phyloP scores from a whole-genome alignment of 176 grass and related monocot species.

The Oryza nivara region DNA sequence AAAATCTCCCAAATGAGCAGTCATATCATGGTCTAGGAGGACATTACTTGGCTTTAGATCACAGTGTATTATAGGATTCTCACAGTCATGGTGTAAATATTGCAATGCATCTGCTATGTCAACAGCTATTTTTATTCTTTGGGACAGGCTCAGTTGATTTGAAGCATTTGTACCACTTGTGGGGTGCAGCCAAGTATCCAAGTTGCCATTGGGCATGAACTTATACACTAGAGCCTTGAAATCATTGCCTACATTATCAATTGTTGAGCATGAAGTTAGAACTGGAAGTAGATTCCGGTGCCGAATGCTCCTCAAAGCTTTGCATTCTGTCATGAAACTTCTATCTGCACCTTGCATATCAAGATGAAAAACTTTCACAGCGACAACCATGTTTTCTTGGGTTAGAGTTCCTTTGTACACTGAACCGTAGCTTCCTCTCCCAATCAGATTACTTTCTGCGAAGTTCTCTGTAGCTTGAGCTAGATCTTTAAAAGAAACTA shows the following conservation, averaged over 20 bases:
- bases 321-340: constrained; percentile 69
- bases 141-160: neutral
- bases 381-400: constrained; percentile 40
- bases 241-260: constrained; percentile 49
- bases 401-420: constrained; percentile 26
- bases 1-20: constrained; percentile 9
- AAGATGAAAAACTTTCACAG: constrained; percentile 64
- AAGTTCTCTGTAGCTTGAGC: too few species aligned
- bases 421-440: too few species aligned
- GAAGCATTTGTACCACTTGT: neutral
- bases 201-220: constrained; percentile 54
- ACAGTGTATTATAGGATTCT: constrained; percentile 40
- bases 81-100: constrained; percentile 47
- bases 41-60: constrained; percentile 51
- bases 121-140: constrained; percentile 41
- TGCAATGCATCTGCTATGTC: constrained; percentile 45
- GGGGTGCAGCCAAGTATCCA: constrained; percentile 58
- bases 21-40: constrained; percentile 50
- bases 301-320: constrained; percentile 50
- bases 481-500: neutral
- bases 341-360: constrained; percentile 44
- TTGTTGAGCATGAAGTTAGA: constrained; percentile 55
- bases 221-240: constrained; percentile 64
- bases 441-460: too few species aligned
- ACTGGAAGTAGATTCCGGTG: constrained; percentile 65